Conservation (phyloP, 495 filamentous ascomycete genomes). For the Margaritispora aquatica region DNA sequence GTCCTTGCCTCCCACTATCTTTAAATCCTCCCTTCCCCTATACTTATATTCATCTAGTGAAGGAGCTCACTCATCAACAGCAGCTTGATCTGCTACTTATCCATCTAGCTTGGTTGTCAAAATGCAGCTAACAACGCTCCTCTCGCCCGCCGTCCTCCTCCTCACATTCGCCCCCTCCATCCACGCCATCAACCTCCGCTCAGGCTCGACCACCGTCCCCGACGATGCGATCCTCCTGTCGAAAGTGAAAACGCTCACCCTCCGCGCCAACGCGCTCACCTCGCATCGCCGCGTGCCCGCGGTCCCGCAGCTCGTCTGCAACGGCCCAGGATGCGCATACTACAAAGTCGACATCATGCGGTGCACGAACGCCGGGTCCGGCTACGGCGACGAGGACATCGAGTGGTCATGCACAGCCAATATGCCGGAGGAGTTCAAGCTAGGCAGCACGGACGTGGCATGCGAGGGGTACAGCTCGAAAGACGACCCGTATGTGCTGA, state of each 20-base stretch:
- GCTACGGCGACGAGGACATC: constrained; percentile 64
- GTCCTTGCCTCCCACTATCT: constrained; percentile 11
- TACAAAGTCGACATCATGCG: constrained; percentile 77
- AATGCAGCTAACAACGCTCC: constrained; percentile 31
- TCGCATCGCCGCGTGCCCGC: constrained; percentile 69
- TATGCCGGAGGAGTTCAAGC: constrained; percentile 77
- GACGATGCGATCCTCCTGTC: constrained; percentile 68
- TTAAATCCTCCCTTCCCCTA: too few species aligned
- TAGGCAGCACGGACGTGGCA: constrained; percentile 83
- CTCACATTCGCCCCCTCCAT: constrained; percentile 22
- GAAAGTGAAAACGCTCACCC: constrained; percentile 69
- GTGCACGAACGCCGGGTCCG: constrained; percentile 75
- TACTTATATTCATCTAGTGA: too few species aligned
- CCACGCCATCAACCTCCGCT: constrained; percentile 23
- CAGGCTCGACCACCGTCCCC: constrained; percentile 24
- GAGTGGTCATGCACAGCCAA: constrained; percentile 85
- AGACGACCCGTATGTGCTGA: constrained; percentile 77
- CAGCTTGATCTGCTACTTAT: not conserved
- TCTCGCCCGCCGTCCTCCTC: constrained; percentile 28
- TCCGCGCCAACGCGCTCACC: constrained; percentile 57
- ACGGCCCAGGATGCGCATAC: constrained; percentile 52
- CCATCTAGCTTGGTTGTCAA: not conserved
- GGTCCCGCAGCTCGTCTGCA: constrained; percentile 77
- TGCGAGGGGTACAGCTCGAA: constrained; percentile 81
- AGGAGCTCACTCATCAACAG: not conserved